Percentiles rank a stretch among this genome's conserved stretches.
Conservation (phyloP, 2,329 filamentous ascomycete species). For the Ceratocystis eucalypticola region DNA sequence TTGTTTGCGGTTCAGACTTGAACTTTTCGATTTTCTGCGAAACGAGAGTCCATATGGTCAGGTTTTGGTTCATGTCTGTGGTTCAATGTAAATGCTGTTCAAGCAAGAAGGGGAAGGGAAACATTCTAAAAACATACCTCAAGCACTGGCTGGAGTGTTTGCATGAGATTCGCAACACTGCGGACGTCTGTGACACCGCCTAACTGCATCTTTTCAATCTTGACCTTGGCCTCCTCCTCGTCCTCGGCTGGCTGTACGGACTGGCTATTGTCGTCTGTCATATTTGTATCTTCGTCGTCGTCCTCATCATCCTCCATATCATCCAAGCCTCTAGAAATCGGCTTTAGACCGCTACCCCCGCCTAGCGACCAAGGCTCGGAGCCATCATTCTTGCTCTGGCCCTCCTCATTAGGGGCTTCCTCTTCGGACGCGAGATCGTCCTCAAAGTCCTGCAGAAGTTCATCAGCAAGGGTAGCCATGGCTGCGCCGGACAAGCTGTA, state of each 20-base stretch:
- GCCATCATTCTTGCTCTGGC: constrained; percentile 31
- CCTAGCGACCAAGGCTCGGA: background rate
- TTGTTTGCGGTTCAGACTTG: constrained; percentile 52
- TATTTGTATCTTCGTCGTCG: constrained; percentile 47
- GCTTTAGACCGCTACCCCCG: constrained; percentile 16
- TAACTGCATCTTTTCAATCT: constrained; percentile 68
- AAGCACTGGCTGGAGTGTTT: constrained; percentile 64
- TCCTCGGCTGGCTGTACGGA: constrained; percentile 42
- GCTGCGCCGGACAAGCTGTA: constrained; percentile 17
- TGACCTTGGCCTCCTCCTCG: constrained; percentile 59
- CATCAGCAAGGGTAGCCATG: constrained; percentile 87
- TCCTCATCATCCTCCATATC: constrained; percentile 47
- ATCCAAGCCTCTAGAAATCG: constrained; percentile 29
- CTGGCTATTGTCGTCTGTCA: constrained; percentile 32
- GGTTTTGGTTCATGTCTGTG: constrained; percentile 52
- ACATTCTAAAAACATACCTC: constrained; percentile 48
- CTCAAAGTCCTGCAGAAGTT: constrained; percentile 82
- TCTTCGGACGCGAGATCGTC: constrained; percentile 45
- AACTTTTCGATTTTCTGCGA: constrained; percentile 68
- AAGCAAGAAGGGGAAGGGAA: constrained; percentile 8
- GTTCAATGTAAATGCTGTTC: constrained; percentile 48
- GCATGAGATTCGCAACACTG: constrained; percentile 67
- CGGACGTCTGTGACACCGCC: constrained; percentile 62
- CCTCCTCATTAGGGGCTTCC: constrained; percentile 41
- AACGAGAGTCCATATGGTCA: constrained; percentile 29